Conservation (phyloP, 1,284 basidiomycete genomes). For the Malassezia globosa region DNA sequence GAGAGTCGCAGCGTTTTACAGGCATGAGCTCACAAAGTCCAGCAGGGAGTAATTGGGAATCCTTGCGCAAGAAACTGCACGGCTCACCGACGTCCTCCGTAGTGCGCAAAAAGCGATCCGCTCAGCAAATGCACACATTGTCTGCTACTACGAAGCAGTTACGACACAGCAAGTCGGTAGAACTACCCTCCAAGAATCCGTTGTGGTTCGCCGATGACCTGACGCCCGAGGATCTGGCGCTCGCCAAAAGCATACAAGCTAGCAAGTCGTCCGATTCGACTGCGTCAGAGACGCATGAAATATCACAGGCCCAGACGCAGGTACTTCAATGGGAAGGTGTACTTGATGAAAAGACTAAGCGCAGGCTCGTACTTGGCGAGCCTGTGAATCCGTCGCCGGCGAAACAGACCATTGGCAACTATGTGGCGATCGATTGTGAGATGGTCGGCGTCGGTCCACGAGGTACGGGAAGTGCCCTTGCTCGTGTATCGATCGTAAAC, state of each 20-base stretch:
- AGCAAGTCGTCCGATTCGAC: constrained; percentile 18
- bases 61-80: constrained; percentile 26
- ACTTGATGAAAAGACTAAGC: constrained; percentile 26
- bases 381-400: constrained; percentile 17
- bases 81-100: too few relatives aligned
- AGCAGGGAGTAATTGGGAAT: constrained; percentile 39
- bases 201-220: constrained; percentile 45
- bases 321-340: constrained; percentile 28
- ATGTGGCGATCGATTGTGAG: constrained; percentile 81
- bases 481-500: constrained; percentile 83
- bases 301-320: not conserved
- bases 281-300: not conserved
- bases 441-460: constrained; percentile 89
- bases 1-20: not conserved
- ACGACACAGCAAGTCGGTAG: too few relatives aligned
- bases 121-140: not conserved
- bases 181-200: too few relatives aligned
- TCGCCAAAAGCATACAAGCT: constrained; percentile 26
- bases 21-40: constrained; percentile 2
- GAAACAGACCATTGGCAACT: constrained; percentile 49
- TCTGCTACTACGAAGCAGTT: too few relatives aligned
- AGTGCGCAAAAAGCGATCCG: not conserved
- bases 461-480: constrained; percentile 69
- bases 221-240: constrained; percentile 31
- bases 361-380: constrained; percentile 28